Base-by-base conservation (phyloP, 805 yeast genomes). In the Crinitomyces ghanaensis region DNA sequence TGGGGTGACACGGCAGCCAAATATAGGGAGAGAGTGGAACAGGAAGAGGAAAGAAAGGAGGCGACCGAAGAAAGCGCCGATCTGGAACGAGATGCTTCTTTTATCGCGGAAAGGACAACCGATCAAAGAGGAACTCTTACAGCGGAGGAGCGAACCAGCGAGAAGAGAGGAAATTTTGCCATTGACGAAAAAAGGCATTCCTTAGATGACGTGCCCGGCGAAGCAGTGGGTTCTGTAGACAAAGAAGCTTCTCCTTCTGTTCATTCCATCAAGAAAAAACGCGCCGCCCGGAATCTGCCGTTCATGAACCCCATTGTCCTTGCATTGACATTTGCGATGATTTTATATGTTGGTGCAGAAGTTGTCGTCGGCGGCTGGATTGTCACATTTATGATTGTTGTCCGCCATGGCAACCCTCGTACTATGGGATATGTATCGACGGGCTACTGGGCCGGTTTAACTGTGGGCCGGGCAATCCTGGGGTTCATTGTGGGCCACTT, bases 321-420 rank as follows among this genome's bases (percentile, higher is more conserved):
- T n/a, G n/a, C n/a, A n/a, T 2, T 57, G 77, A 61, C 43, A 65
- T 2, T 54, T 72, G 42, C 62, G 82, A 5, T 75, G 18, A 67
- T 78, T 42, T 61, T 71, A 31, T 77, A 78, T 46, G 68, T 76
- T 43, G 88, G 86, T 6, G 68, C 72, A 2, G 86, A 78, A 50
- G 76, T 77, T 19, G 57, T 77, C 2, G 54, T 77, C 37, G 83
- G 77, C 1, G 76, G 82, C 2, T 78, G 85, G 85, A 57, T 72
- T 14, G 72, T 72, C 30, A 71, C 82, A 2, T 78, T 66, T 45
- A 53, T 78, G 31, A 58, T 73, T 28, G 67, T 64, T 16, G 66
- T 72, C 34, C 65, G 79, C 37, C 54, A 62, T 11, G 72, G 72
- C 14, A 56, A 60, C 31, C 58, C 58, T 21, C 45, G 58, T 1